Evolutionary conservation across 208 protist genomes (phyloP), one percentile per base, ranked within the genome.

Genomic region (Perkinsela sp.): DNA sequence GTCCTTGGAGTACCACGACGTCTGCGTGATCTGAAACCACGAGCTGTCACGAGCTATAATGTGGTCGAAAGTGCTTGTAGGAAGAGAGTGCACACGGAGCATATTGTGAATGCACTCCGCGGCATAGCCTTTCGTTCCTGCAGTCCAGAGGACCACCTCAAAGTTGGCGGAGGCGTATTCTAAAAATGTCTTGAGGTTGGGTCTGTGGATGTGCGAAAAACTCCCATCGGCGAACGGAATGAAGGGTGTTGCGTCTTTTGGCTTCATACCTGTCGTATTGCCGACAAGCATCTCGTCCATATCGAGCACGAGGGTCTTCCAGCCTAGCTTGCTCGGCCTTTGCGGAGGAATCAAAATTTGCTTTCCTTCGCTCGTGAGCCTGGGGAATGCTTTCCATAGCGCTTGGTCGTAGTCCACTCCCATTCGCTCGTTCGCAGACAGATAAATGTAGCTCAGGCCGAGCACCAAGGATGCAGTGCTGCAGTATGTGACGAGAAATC

Each of bases 261-360:
- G 22, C 6, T 6, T 57, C 40, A 57, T 57, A 22, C 40, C 40
- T n/a, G 40, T 57, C 40, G 40, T 22, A 57, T 57, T 57, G 13
- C 40, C 40, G 6, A 57, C 40, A 57, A 57, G 40, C 40, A 57
- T 57, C 40, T 57, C 40, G 40, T 57, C 40, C 40, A 57, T 57
- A 57, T 57, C 40, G 6, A 57, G 40, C 40, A 57, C 40, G 40
- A 57, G 40, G 13, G 40, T 57, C 22, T 57, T 57, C 40, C 40
- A 57, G 40, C 40, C 40, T 22, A n/a, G 6, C 40, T 57, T 57
- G 13, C 22, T 57, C 40, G 22, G 6, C 22, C 22, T 57, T 57
- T 57, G 40, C 13, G 6, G 13, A 6, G 40, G 40, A 22, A 57
- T 57, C 40, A 57, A 22, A 57, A 57, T 57, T 57, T 57, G 40